A percentile compares a stretch with the other conserved stretches of the same genome.
Conservation (phyloP, 768 basidiomycete species). For the Termitomyces sp. region DNA sequence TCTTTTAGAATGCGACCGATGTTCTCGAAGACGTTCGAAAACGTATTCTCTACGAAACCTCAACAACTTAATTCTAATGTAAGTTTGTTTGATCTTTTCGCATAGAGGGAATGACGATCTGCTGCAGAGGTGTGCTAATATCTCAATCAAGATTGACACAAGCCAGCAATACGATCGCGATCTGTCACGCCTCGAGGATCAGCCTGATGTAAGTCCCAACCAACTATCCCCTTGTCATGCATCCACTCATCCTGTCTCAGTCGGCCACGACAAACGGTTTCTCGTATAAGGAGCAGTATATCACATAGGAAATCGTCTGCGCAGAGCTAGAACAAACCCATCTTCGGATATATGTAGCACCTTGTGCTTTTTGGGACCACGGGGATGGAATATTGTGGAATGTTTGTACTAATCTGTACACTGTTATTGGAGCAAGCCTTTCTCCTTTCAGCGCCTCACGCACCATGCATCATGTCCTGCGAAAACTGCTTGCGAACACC, state of each 20-base stretch:
- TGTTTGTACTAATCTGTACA: slow-evolving; percentile 9
- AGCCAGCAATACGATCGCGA: slow-evolving; percentile 47
- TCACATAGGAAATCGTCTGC: neutral
- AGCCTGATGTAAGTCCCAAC: slow-evolving; percentile 13
- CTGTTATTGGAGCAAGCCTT: neutral
- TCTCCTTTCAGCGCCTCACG: neutral
- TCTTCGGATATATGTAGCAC: neutral
- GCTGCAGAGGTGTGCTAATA: slow-evolving; percentile 39
- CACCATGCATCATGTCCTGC: neutral
- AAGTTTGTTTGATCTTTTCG: slow-evolving; percentile 3
- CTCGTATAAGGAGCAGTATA: slow-evolving; percentile 11
- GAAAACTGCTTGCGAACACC: neutral
- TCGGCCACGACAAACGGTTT: slow-evolving; percentile 15
- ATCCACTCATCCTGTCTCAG: neutral
- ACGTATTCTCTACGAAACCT: slow-evolving; percentile 13
- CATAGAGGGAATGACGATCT: slow-evolving; percentile 1
- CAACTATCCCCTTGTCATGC: neutral
- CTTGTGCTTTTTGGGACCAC: slow-evolving; percentile 2
- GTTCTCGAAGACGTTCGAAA: slow-evolving; percentile 20
- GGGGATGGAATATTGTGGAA: slow-evolving; percentile 1
- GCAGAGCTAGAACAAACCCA: neutral
- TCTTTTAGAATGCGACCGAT: slow-evolving; percentile 33
- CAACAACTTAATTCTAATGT: slow-evolving; percentile 29
- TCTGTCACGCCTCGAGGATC: slow-evolving; percentile 12
- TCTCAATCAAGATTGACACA: slow-evolving; percentile 64